A percentile compares a stretch with the other conserved stretches of the same genome.
These are phyloP conservation scores for Fusarium sp. DNA, from an alignment of 2,329 filamentous ascomycete species.

Conservation along the genomic window DNA sequence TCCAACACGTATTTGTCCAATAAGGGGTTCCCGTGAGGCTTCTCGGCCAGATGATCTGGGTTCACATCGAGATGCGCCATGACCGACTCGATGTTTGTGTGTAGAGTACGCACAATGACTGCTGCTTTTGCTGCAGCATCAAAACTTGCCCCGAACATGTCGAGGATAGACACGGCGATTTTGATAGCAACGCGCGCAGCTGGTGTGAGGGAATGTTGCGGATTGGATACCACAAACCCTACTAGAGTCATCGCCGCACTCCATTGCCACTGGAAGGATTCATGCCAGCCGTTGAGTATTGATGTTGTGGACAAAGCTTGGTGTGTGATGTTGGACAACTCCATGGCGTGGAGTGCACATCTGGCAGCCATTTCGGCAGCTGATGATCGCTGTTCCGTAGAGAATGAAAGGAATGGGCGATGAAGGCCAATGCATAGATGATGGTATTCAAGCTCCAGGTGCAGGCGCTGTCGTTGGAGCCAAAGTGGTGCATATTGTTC, in stretches of 20 bases:
- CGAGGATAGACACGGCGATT: background rate
- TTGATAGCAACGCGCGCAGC: background rate
- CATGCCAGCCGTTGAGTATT: conserved; percentile 21
- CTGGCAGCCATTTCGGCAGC: conserved; percentile 8
- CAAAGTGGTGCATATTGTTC: conserved; percentile 20
- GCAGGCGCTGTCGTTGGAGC: conserved; percentile 16
- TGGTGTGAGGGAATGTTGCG: background rate
- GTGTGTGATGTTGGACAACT: conserved; percentile 6
- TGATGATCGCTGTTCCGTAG: background rate
- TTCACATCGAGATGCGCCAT: conserved; percentile 8
- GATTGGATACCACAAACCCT: conserved; percentile 8
- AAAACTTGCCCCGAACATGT: conserved; percentile 12
- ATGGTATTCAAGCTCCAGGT: conserved; percentile 20
- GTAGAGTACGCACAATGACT: conserved; percentile 5
- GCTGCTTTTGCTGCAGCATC: conserved; percentile 18
- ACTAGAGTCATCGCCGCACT: conserved; percentile 19
- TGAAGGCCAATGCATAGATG: conserved; percentile 16
- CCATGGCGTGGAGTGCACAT: conserved; percentile 15
- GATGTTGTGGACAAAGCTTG: background rate
- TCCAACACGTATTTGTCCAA: background rate
- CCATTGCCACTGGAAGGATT: conserved; percentile 30
- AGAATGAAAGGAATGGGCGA: conserved; percentile 22
- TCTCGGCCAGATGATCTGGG: fast-evolving
- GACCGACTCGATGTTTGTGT: conserved; percentile 20
- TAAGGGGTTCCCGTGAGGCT: fast-evolving